phyloP scores from a whole-genome alignment of 1,284 basidiomycete species.

The Cryptococcus amylolentus region DNA sequence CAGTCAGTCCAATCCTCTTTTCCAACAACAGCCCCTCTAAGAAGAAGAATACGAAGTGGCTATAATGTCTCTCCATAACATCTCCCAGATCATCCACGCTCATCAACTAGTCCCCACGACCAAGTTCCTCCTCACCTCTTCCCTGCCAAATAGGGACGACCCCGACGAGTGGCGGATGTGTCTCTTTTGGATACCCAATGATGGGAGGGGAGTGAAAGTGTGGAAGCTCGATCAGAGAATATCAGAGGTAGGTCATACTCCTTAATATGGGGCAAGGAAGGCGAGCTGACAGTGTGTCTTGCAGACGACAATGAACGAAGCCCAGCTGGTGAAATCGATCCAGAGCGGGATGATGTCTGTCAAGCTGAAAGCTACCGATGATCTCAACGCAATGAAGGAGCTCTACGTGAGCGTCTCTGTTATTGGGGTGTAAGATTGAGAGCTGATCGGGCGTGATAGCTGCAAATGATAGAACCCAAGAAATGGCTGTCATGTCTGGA shows the following conservation, averaged over 20 bases:
- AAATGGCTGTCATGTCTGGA: neutral
- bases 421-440: too few relatives aligned
- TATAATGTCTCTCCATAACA: too few relatives aligned
- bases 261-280: neutral
- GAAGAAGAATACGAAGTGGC: too few relatives aligned
- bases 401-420: constrained; percentile 11
- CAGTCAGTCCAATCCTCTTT: too few relatives aligned
- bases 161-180: neutral
- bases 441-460: constrained; percentile 1
- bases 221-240: neutral
- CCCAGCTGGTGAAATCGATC: constrained; percentile 17
- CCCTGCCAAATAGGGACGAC: neutral
- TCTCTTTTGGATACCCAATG: neutral
- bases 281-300: neutral
- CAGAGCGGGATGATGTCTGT: constrained; percentile 24
- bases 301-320: neutral
- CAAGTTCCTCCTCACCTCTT: constrained; percentile 7
- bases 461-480: constrained; percentile 10
- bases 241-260: neutral
- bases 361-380: constrained; percentile 4
- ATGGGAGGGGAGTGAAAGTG: neutral
- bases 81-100: constrained; percentile 4
- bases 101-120: constrained; percentile 9
- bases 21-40: too few relatives aligned
- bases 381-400: neutral